Base-by-base conservation (phyloP, 495 filamentous ascomycete genomes). In the Paragyromitra xinjiangensis region DNA sequence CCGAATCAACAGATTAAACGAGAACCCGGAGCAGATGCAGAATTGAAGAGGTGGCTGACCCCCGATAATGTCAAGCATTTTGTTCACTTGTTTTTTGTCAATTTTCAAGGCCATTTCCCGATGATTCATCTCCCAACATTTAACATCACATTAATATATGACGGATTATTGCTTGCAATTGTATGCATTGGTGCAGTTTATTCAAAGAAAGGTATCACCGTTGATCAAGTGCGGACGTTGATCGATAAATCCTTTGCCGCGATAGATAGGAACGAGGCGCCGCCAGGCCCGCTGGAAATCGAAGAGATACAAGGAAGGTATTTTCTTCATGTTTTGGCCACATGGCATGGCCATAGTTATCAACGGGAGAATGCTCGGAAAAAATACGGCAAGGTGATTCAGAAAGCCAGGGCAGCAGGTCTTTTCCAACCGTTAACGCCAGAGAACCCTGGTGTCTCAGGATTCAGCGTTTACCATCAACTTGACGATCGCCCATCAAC, bases 41-140 rank as follows among this genome's bases (percentile, higher is more conserved):
- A 78, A 22, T 65, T 81, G 51, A 81, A 78, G 63, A 65, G 82
- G 34, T 88, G 87, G 82, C 85, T 92, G 73, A 88, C 87, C 12
- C 85, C 87, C 19, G 84, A 88, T 63, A 88, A 90, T 81, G 83
- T 92, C 77, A 89, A 86, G 79, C 85, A 90, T 71, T 90, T 92
- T 80, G 85, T 90, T 65, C 85, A 88, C 40, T 83, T 86, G 16
- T 92, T 82, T 45, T 77, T 89, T 82, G 87, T 84, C 69, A 88
- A 90, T 81, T 92, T 89, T 80, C 88, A 91, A 71, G 85, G 85
- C 69, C 91, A 92, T 82, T 90, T 91, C 82, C 87, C 91, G n/a
- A 86, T 91, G 75, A 85, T 92, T 14, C 91, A 92, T 75, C 84
- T 90, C 75, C 89, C 91, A 55, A 90, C 90, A 1, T 92, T 92